phyloP scores from a whole-genome alignment of 441 rosid genomes.

The Populus hybrid region DNA sequence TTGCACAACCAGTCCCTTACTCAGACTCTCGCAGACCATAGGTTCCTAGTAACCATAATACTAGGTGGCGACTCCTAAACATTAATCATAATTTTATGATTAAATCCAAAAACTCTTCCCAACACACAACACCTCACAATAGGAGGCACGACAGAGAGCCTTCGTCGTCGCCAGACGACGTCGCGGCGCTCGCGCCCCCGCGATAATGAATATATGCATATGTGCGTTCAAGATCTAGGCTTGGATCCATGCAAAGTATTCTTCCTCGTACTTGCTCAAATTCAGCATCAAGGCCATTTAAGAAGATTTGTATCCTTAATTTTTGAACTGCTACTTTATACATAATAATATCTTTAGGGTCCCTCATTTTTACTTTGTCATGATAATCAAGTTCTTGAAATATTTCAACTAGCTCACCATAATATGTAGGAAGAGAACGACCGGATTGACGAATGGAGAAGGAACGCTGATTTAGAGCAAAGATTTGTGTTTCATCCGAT shows the following conservation, averaged over 20 bases:
- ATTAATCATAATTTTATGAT: no score
- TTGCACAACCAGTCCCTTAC: no score
- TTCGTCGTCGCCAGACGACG: no score
- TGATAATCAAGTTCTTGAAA: conserved; percentile 5
- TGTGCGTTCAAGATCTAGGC: conserved; percentile 7
- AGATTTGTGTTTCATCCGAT: neutral
- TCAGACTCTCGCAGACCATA: no score
- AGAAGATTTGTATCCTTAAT: conserved; percentile 2
- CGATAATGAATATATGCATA: conserved; percentile 8
- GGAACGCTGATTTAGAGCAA: neutral
- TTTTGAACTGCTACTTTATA: neutral
- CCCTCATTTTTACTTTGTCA: conserved; percentile 10
- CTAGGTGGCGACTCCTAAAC: no score
- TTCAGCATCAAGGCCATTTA: conserved; percentile 8
- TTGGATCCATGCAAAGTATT: conserved; percentile 10
- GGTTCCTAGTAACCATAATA: no score
- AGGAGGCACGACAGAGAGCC: no score
- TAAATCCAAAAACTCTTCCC: no score
- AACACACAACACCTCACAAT: no score
- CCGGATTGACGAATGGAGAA: neutral
- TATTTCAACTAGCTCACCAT: conserved; percentile 13
- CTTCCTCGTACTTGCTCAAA: conserved; percentile 6
- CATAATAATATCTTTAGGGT: conserved; percentile 1
- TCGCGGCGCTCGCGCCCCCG: no score
- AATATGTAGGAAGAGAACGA: neutral